Percentiles rank a stretch among this genome's conserved stretches.
These are phyloP conservation scores for Lentinula sp. DNA, from an alignment of 768 basidiomycete genomes.

Conservation along the genomic window DNA sequence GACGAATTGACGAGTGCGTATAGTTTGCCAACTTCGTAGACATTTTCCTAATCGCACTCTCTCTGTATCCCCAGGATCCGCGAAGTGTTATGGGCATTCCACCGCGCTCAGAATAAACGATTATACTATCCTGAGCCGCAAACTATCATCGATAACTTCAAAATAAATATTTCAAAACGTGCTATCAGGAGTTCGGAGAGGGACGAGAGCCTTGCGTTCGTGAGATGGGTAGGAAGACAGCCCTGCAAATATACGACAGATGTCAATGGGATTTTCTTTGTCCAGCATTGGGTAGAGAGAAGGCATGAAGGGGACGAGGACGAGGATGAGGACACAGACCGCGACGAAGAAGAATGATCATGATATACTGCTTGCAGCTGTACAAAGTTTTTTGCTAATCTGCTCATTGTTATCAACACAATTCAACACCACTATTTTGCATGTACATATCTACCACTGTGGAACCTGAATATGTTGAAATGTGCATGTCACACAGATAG, in stretches of 20 bases:
- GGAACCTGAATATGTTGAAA: too few relatives aligned
- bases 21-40: background rate
- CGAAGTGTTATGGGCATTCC: background rate
- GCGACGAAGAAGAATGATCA: background rate
- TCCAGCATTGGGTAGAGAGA: background rate
- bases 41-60: background rate
- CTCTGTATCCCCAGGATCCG: background rate
- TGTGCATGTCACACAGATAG: too few relatives aligned
- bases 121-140: background rate
- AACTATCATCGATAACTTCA: background rate
- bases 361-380: too few relatives aligned
- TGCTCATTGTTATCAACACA: too few relatives aligned
- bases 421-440: too few relatives aligned
- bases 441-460: too few relatives aligned
- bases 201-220: background rate
- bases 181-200: background rate
- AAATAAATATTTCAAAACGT: background rate
- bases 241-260: background rate
- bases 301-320: background rate
- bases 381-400: too few relatives aligned
- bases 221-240: background rate
- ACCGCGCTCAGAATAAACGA: background rate
- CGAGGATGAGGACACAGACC: background rate
- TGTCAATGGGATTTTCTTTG: background rate
- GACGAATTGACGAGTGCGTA: slow-evolving; percentile 4